Conservation (phyloP, 1,139 yeast genomes). For the Geotrichum phurueaensis region DNA sequence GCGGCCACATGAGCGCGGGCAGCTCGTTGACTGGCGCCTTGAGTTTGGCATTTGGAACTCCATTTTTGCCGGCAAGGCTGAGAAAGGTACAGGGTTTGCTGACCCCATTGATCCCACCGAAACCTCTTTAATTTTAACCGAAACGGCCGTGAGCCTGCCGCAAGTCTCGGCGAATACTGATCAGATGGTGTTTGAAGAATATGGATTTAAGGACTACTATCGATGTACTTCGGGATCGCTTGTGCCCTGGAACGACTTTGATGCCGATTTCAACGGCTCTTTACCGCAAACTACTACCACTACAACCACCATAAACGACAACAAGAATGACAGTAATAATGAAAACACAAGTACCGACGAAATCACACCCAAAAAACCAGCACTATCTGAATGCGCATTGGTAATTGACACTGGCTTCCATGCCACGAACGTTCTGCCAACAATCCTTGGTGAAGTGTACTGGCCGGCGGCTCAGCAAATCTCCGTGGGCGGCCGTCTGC, state of each 20-base stretch:
- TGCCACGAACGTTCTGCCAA: conserved; percentile 82
- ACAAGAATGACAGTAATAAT: not conserved
- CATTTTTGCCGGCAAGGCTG: conserved; percentile 31
- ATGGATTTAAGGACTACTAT: conserved; percentile 64
- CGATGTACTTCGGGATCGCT: conserved; percentile 61
- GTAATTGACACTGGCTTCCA: conserved; percentile 86
- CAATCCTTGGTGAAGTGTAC: conserved; percentile 69
- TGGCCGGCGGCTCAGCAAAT: conserved; percentile 73
- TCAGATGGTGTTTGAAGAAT: conserved; percentile 91
- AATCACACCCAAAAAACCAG: conserved; percentile 16
- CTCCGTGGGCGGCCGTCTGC: conserved; percentile 77
- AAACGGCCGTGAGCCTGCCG: conserved; percentile 78
- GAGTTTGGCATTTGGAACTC: conserved; percentile 94
- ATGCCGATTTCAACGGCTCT: conserved; percentile 4
- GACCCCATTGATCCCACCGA: conserved; percentile 42
- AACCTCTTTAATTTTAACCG: conserved; percentile 57
- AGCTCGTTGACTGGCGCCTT: conserved; percentile 84
- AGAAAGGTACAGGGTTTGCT: conserved; percentile 30
- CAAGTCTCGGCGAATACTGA: conserved; percentile 80
- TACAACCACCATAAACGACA: not conserved
- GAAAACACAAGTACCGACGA: not conserved
- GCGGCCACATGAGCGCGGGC: conserved; percentile 82
- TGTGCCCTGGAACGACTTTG: conserved; percentile 55
- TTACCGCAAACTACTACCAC: not conserved
- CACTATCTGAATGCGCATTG: conserved; percentile 56